Percentiles rank a stretch among this genome's conserved stretches.
These are phyloP conservation scores for Salix viminalis DNA, from an alignment of 345 rosid species.

Conservation along the genomic window DNA sequence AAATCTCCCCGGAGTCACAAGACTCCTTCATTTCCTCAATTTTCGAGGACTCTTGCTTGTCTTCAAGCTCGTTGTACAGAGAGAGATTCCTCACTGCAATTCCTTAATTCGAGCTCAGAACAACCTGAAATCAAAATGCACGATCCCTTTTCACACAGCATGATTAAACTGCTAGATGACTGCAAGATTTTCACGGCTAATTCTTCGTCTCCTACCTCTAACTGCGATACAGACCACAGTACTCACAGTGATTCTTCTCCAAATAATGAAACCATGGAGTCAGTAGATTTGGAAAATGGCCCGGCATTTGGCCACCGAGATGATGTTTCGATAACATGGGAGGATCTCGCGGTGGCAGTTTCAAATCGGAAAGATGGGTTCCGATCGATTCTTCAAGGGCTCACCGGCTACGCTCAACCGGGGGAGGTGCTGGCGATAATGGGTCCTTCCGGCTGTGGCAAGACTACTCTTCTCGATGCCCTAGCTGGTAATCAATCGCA, in stretches of 20 bases:
- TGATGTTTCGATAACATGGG: conserved; percentile 10
- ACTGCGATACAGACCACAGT: not conserved
- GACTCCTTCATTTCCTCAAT: not conserved
- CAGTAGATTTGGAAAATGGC: not conserved
- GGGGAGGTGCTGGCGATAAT: conserved; percentile 13
- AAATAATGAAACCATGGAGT: not conserved
- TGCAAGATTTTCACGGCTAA: not conserved
- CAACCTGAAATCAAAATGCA: too few relatives aligned
- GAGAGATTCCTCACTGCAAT: not conserved
- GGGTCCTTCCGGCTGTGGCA: conserved; percentile 23
- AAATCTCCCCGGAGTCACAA: too few relatives aligned
- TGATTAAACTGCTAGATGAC: not conserved
- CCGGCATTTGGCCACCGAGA: not conserved
- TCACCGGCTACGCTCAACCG: conserved; percentile 16
- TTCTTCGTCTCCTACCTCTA: not conserved
- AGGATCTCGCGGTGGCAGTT: conserved; percentile 1
- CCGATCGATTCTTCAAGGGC: not conserved
- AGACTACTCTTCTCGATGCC: conserved; percentile 17
- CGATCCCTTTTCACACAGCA: not conserved
- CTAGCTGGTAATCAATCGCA: conserved; percentile 7
- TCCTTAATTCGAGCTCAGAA: too few relatives aligned
- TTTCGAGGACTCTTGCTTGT: not conserved
- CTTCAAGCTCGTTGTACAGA: not conserved
- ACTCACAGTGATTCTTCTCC: not conserved
- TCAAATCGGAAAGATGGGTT: not conserved